A percentile compares a stretch with the other conserved stretches of the same genome.
These are phyloP conservation scores for Erucastrum elatum DNA, from an alignment of 345 rosid species.

Conservation along the genomic window DNA sequence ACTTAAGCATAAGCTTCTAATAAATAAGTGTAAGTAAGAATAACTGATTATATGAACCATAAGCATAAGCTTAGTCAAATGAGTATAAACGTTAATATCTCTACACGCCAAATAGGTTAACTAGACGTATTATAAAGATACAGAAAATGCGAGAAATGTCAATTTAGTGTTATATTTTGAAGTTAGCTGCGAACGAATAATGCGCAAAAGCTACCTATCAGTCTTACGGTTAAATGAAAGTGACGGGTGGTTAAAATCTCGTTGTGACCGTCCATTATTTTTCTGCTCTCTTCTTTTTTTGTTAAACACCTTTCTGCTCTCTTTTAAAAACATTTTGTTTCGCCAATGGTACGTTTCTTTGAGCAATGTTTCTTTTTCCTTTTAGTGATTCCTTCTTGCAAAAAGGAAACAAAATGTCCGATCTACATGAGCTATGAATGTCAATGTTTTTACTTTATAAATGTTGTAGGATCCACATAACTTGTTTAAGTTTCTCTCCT, in stretches of 20 bases:
- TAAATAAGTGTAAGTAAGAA: background rate
- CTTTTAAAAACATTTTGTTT: background rate
- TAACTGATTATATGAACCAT: background rate
- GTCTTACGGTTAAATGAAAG: constrained; percentile 29
- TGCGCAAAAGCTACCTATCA: constrained; percentile 16
- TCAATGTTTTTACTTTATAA: constrained; percentile 11
- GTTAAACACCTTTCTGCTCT: background rate
- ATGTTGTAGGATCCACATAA: constrained; percentile 27
- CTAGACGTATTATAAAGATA: background rate
- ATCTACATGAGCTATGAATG: constrained; percentile 16
- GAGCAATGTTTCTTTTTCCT: constrained; percentile 15
- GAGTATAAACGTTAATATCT: background rate
- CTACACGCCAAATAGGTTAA: background rate
- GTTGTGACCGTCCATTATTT: constrained; percentile 34
- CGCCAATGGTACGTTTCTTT: background rate
- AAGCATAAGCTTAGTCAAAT: background rate
- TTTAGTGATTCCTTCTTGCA: constrained; percentile 15
- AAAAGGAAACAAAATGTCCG: constrained; percentile 27
- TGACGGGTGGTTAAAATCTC: constrained; percentile 29
- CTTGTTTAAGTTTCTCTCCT: constrained; percentile 19
- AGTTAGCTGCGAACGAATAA: background rate
- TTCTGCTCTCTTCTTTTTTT: background rate
- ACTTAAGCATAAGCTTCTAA: background rate
- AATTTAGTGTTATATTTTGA: background rate
- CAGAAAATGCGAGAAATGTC: constrained; percentile 17